Evolutionary conservation across 306 rosid species (phyloP).

Genomic region (Trifolium dubium): DNA sequence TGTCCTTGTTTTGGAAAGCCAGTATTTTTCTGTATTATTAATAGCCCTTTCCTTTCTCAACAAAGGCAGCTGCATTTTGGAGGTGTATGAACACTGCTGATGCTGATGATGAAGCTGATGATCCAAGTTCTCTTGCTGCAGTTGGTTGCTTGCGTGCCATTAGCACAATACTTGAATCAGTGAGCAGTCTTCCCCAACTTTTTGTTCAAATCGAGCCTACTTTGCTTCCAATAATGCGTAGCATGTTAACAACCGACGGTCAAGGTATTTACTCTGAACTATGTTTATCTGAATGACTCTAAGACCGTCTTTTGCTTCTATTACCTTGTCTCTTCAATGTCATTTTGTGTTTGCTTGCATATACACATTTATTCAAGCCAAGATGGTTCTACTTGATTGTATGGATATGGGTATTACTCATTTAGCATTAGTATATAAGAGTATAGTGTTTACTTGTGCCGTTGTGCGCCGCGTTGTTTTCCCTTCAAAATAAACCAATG

Average conservation of each 20-base stretch:
- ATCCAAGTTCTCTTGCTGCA: constrained; percentile 92
- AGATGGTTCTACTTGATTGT: constrained; percentile 9
- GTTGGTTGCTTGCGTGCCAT: constrained; percentile 97
- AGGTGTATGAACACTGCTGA: constrained; percentile 95
- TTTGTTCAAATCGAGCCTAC: constrained; percentile 87
- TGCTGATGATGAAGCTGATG: constrained; percentile 88
- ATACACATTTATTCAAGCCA: constrained; percentile 14
- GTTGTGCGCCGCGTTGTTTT: neutral
- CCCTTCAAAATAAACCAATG: constrained; percentile 9
- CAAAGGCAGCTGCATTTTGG: constrained; percentile 90
- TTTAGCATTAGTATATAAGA: neutral
- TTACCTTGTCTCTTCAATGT: constrained; percentile 1
- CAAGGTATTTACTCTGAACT: constrained; percentile 62
- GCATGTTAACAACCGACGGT: constrained; percentile 93
- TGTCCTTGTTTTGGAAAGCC: constrained; percentile 15
- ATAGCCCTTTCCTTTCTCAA: neutral
- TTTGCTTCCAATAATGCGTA: constrained; percentile 86
- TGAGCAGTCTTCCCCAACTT: constrained; percentile 92
- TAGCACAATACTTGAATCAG: constrained; percentile 95
- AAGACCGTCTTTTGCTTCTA: constrained; percentile 6
- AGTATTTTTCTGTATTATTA: constrained; percentile 15
- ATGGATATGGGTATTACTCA: neutral
- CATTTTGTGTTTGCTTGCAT: neutral
- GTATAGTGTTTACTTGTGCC: no score
- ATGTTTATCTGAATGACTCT: constrained; percentile 29